Base-by-base conservation (phyloP, 139 green algal genomes). In the Microglena sp. region DNA sequence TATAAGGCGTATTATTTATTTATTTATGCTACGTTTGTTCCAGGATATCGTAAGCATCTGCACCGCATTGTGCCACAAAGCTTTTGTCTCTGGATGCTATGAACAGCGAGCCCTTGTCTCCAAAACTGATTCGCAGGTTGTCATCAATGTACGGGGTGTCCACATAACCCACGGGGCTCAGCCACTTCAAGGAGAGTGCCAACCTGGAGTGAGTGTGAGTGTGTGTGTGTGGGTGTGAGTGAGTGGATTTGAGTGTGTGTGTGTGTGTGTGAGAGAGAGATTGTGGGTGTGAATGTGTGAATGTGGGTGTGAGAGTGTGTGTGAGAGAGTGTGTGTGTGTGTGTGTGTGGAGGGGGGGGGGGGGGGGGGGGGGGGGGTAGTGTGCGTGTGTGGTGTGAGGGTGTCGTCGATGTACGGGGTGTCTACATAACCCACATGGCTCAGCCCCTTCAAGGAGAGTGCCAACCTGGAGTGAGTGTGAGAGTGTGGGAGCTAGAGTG, bases 141-240 rank as follows among this genome's bases (percentile, higher is more conserved):
- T 71, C 63, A 50, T 76, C 70, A 1, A 76, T 33, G 62, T 76
- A 76, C 4, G 57, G 44, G 2, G 70, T 76, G 45, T 71, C 70
- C 27, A 76, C 57, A 5, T 55, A 76, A 11, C 70, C 70, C 1
- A 70, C 60, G 30, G 64, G 61, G 15, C 5, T 30, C 31, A 66
- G 31, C 55, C 31, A 62, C 21, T 18, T 45, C 11, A 69, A 8
- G 22, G 30, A 28, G 28, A 61, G 30, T 2, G 62, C 7, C 2
- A 50, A 34, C 4, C 29, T 46, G 57, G 7, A 6, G 5, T 5
- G 24, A 36, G 7, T 35, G 18, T 27, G 11, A 27, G 11, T 30
- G 8, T 18, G 4, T 43, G 5, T 29, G 4, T 27, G 11, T 18
- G 24, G 24, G 15, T 27, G 30, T 5, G 8, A 35, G 30, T 33